Evolutionary conservation across 108 stramenopile species (phyloP).

Genomic region (Skeletonema grethae): DNA sequence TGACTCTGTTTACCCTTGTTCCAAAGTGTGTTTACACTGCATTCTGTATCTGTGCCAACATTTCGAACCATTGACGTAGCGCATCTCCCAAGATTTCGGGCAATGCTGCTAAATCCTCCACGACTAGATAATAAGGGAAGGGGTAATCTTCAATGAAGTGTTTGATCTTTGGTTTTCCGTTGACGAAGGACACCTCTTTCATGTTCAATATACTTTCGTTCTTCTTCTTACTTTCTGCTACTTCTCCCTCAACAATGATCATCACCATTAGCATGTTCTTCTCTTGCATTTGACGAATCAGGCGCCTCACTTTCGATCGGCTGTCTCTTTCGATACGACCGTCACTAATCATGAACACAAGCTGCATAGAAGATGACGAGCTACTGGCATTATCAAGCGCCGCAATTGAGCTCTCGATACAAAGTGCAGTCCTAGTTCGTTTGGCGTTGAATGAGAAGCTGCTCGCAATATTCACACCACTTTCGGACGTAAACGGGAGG

Average conservation of each 20-base stretch:
- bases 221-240: constrained; percentile 49
- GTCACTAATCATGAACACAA: constrained; percentile 95
- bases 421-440: constrained; percentile 87
- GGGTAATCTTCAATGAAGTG: constrained; percentile 98
- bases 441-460: constrained; percentile 90
- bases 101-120: constrained; percentile 86
- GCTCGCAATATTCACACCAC: constrained; percentile 75
- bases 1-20: background rate
- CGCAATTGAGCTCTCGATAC: constrained; percentile 84
- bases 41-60: constrained; percentile 71
- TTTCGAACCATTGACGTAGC: constrained; percentile 98
- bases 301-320: constrained; percentile 72
- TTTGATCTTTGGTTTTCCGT: constrained; percentile 88
- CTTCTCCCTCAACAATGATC: constrained; percentile 89
- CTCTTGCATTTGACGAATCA: constrained; percentile 91
- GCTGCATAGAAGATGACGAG: constrained; percentile 81
- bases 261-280: constrained; percentile 92
- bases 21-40: background rate
- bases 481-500: constrained; percentile 88
- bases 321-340: constrained; percentile 95
- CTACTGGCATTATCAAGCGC: constrained; percentile 65
- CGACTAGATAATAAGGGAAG: constrained; percentile 95
- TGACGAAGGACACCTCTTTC: constrained; percentile 92
- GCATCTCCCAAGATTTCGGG: constrained; percentile 97
- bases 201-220: constrained; percentile 94